Conservation (phyloP, 2,329 filamentous ascomycete genomes). For the Nectriaceae sp. region DNA sequence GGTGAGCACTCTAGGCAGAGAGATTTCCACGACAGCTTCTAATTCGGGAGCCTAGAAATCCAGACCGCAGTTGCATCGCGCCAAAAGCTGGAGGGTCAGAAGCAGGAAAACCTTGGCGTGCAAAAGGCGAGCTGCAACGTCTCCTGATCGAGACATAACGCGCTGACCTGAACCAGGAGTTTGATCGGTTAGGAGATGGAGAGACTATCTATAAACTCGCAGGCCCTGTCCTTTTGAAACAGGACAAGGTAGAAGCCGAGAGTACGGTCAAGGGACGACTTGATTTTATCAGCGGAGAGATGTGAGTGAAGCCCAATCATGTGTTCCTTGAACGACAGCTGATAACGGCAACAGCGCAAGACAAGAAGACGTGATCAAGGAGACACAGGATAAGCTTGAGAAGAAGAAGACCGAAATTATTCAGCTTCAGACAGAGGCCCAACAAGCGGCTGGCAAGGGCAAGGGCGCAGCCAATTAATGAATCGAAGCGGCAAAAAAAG, state of each 20-base stretch:
- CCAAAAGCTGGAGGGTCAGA: conserved; percentile 91
- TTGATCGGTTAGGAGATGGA: conserved; percentile 73
- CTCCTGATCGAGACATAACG: background rate
- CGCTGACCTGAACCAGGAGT: conserved; percentile 62
- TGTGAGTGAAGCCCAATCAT: conserved; percentile 59
- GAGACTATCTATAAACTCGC: conserved; percentile 96
- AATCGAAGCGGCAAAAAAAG: conserved; percentile 4
- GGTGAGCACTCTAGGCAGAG: conserved; percentile 49
- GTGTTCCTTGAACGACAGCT: background rate
- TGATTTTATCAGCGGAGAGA: conserved; percentile 91
- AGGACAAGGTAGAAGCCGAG: conserved; percentile 87
- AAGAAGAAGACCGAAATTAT: conserved; percentile 63
- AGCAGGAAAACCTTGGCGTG: conserved; percentile 88
- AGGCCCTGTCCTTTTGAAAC: conserved; percentile 89
- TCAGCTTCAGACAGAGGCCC: conserved; percentile 53
- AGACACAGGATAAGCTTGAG: conserved; percentile 57
- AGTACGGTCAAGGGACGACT: conserved; percentile 88
- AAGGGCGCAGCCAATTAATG: conserved; percentile 25
- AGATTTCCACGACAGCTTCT: background rate
- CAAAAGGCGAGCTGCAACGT: conserved; percentile 61
- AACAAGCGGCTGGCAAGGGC: conserved; percentile 41
- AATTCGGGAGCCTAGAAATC: conserved; percentile 62
- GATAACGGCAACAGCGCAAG: conserved; percentile 30
- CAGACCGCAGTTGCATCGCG: conserved; percentile 74
- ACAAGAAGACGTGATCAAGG: conserved; percentile 55